Evolutionary conservation across 2,329 filamentous ascomycete species (phyloP), one percentile per base, ranked within the genome.

Genomic region (Gaeumannomyces sp.): DNA sequence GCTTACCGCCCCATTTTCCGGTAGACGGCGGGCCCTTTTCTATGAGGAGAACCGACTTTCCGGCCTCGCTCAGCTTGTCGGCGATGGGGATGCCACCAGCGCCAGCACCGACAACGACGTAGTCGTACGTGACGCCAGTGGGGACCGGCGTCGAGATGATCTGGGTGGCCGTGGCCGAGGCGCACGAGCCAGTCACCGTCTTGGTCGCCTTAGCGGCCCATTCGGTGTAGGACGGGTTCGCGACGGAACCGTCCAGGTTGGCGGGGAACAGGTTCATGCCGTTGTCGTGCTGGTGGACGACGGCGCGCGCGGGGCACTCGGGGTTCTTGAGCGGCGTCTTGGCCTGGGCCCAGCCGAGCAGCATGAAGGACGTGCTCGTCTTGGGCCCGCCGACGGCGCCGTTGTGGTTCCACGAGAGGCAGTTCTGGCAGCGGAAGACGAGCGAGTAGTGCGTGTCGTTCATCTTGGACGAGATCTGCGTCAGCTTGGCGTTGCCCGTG

Each of bases 51-150:
- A 90, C 88, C 31, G 80, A 87, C 68, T 88, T 83, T 65, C 87
- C 87, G 63, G 84, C 80, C 72, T 88, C 85, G 38, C 85, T 86
- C 33, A 90, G 81, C 71, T 83, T 83, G 73, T 87, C 85, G 0
- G 86, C 85, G 57, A 89, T 81, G 62, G 78, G 76, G 53, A 89
- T 82, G 63, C 87, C 87, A 62, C 81, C 85, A 7, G 86, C 83
- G 67, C 87, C 87, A n/a, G 77, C 83, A 4, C 87, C 87, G 35
- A 88, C 80, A 38, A 89, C 78, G 63, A 89, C 85, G 74, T 89
- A 89, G 72, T 89, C 86, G 69, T 83, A 87, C 0, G 81, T 71
- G 65, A 69, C 66, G 22, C 67, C 58, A 2, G 67, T 64, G 35
- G 66, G 50, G 29, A 60, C 65, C 0, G 62, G 56, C 1, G 22